phyloP scores from a whole-genome alignment of 805 yeast species.

The Henningerozyma blattae region DNA sequence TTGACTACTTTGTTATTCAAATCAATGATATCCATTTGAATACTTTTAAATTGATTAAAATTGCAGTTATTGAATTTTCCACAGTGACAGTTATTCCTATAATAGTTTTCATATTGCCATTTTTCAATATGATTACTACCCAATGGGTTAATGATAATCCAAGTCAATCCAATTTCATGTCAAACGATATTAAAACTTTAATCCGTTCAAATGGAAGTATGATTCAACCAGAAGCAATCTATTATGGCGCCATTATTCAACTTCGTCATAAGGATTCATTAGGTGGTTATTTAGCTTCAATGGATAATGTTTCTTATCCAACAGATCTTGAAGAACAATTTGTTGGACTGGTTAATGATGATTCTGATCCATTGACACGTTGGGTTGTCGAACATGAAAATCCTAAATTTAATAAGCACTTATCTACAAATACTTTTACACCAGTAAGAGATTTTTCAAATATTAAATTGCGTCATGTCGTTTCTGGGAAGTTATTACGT shows the following conservation, averaged over 20 bases:
- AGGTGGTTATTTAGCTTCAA: slow-evolving; percentile 73
- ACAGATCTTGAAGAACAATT: slow-evolving; percentile 66
- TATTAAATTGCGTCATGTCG: slow-evolving; percentile 57
- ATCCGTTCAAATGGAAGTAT: not conserved
- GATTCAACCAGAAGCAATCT: slow-evolving; percentile 20
- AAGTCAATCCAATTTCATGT: not conserved
- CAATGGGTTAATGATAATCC: not conserved
- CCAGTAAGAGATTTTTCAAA: slow-evolving; percentile 41
- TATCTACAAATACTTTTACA: slow-evolving; percentile 3
- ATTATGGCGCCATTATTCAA: slow-evolving; percentile 60
- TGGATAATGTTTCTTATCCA: slow-evolving; percentile 48
- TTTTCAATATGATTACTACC: not conserved
- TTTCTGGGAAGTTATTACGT: slow-evolving; percentile 55
- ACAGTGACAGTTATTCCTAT: no score
- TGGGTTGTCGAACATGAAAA: slow-evolving; percentile 51
- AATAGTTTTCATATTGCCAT: no score
- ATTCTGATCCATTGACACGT: slow-evolving; percentile 49
- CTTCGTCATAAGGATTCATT: slow-evolving; percentile 57
- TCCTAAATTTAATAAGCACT: not conserved
- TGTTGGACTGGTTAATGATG: slow-evolving; percentile 57
- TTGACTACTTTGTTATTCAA: no score
- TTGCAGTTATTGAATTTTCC: no score
- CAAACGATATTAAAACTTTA: not conserved
- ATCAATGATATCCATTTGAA: no score
- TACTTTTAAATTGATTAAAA: no score